Conservation (phyloP, 768 basidiomycete genomes). For the Mycena albidolilacea region DNA sequence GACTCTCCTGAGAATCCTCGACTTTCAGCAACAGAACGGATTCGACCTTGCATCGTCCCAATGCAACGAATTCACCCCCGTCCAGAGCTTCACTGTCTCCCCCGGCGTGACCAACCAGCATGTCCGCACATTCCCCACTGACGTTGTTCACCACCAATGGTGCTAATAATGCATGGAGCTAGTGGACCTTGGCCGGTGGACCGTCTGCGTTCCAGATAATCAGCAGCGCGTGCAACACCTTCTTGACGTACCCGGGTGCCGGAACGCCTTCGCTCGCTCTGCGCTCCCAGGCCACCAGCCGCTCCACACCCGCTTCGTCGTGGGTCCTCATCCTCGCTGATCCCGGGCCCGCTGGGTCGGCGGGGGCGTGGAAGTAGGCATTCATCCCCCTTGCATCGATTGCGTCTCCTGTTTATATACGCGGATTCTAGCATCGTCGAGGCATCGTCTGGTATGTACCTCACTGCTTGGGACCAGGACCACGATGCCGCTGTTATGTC, state of each 20-base stretch:
- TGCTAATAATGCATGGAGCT: too few relatives aligned
- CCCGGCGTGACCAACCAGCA: background rate
- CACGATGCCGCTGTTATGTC: too few relatives aligned
- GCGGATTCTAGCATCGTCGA: too few relatives aligned
- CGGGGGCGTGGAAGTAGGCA: too few relatives aligned
- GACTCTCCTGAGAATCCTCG: background rate
- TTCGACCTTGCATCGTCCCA: background rate
- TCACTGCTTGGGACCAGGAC: too few relatives aligned
- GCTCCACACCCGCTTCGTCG: too few relatives aligned
- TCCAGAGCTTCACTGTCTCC: background rate
- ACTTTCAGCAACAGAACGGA: background rate
- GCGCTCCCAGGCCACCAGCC: background rate
- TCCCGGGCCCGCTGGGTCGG: too few relatives aligned
- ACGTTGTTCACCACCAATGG: background rate
- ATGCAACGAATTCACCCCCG: slow-evolving; percentile 7
- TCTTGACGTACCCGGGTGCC: background rate
- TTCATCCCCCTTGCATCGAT: too few relatives aligned
- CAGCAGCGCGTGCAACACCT: background rate
- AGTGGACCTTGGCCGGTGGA: too few relatives aligned
- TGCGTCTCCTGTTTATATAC: too few relatives aligned
- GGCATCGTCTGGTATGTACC: too few relatives aligned
- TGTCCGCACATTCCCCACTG: background rate
- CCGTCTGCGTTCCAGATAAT: background rate
- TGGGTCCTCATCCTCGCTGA: too few relatives aligned
- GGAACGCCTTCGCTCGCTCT: background rate